phyloP scores from a whole-genome alignment of 352 stramenopile genomes.

The Phytophthora syringae region DNA sequence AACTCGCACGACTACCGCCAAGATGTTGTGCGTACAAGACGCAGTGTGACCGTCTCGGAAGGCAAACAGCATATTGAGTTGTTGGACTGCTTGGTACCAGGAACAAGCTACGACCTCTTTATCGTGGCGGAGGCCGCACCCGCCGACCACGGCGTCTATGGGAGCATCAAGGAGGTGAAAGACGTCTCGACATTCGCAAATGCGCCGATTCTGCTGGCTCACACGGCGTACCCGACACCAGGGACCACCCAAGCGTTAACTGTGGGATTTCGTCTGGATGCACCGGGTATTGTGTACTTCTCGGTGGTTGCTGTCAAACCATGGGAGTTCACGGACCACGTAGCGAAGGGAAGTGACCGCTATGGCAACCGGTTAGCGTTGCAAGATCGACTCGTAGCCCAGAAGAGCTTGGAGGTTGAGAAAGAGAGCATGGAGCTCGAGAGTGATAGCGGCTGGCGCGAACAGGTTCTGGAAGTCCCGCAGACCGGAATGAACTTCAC shows the following conservation, averaged over 20 bases:
- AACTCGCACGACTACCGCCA: conserved; percentile 63
- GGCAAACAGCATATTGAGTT: conserved; percentile 57
- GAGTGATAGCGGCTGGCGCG: conserved; percentile 53
- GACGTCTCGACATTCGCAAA: conserved; percentile 67
- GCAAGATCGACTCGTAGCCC: conserved; percentile 56
- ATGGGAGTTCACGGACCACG: conserved; percentile 43
- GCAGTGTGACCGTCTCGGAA: conserved; percentile 41
- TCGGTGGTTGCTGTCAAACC: conserved; percentile 51
- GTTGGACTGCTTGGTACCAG: conserved; percentile 65
- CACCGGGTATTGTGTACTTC: conserved; percentile 62
- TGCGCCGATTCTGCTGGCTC: conserved; percentile 67
- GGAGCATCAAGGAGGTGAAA: conserved; percentile 46
- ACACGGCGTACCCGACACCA: conserved; percentile 68
- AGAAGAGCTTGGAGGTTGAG: conserved; percentile 46
- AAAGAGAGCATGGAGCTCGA: conserved; percentile 28
- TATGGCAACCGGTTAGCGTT: conserved; percentile 76
- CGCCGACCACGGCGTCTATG: conserved; percentile 69
- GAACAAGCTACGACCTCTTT: conserved; percentile 69
- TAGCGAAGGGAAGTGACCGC: conserved; percentile 49
- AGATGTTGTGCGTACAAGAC: conserved; percentile 62
- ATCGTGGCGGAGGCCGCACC: conserved; percentile 57
- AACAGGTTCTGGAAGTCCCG: conserved; percentile 66
- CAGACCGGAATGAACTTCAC: conserved; percentile 67
- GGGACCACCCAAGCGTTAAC: conserved; percentile 53
- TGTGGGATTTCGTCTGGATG: conserved; percentile 70